Conservation (phyloP, 768 basidiomycete genomes). For the Thelephora ganbajun region DNA sequence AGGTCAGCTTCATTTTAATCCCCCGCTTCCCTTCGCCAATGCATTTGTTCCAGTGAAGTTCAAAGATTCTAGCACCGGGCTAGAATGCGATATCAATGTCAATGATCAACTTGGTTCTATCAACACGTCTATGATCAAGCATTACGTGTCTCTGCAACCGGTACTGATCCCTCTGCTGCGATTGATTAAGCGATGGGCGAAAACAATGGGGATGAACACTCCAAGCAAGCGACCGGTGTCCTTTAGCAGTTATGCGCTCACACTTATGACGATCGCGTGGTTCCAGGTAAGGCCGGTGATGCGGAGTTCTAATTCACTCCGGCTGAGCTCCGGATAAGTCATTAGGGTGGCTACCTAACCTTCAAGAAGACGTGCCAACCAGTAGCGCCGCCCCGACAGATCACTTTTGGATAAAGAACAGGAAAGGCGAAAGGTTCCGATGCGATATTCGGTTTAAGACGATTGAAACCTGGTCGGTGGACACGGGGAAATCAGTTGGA, state of each 20-base stretch:
- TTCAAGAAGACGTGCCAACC: slow-evolving; percentile 30
- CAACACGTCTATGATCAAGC: slow-evolving; percentile 35
- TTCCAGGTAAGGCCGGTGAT: slow-evolving; percentile 31
- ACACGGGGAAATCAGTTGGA: not conserved
- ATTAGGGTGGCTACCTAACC: slow-evolving; percentile 31
- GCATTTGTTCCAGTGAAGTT: slow-evolving; percentile 31
- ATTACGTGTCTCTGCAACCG: slow-evolving; percentile 35
- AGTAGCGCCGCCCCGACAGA: slow-evolving; percentile 15
- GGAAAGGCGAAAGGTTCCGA: not conserved
- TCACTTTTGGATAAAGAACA: slow-evolving; percentile 2
- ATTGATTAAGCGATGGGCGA: slow-evolving; percentile 48
- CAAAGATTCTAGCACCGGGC: slow-evolving; percentile 23
- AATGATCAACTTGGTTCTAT: slow-evolving; percentile 44
- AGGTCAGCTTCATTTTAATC: slow-evolving; percentile 10
- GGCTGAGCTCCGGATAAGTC: slow-evolving; percentile 17
- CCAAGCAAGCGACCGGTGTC: slow-evolving; percentile 21
- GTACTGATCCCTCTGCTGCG: slow-evolving; percentile 29
- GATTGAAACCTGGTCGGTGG: not conserved
- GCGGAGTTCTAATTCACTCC: not conserved
- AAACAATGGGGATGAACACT: slow-evolving; percentile 33
- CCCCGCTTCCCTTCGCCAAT: slow-evolving; percentile 2
- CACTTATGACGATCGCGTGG: slow-evolving; percentile 46
- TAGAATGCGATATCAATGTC: slow-evolving; percentile 43
- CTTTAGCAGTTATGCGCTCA: slow-evolving; percentile 50
- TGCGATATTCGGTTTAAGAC: slow-evolving; percentile 21